A percentile compares a stretch with the other conserved stretches of the same genome.
Conservation (phyloP, 306 rosid species). For the Lathyrus tuberosus region DNA sequence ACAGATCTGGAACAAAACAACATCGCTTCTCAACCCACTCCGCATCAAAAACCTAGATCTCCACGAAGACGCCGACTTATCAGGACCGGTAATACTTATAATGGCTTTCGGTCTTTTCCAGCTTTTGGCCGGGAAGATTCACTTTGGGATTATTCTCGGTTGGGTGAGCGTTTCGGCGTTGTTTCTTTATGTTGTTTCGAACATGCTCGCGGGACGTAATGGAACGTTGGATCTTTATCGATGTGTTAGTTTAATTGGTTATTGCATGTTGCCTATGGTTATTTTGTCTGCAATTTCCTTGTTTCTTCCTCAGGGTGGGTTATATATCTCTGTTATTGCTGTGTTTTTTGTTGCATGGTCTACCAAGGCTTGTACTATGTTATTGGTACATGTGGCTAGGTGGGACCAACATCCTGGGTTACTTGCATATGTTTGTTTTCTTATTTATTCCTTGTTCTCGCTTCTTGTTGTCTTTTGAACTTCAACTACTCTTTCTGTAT, state of each 20-base stretch:
- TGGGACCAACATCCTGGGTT: slow-evolving; percentile 45
- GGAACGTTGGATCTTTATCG: slow-evolving; percentile 40
- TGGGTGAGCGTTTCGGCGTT: slow-evolving; percentile 40
- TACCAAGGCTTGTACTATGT: slow-evolving; percentile 32
- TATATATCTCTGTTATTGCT: slow-evolving; percentile 1
- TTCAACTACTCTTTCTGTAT: no score
- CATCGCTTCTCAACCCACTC: slow-evolving; percentile 37
- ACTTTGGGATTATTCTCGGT: slow-evolving; percentile 41
- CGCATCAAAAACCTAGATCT: slow-evolving; percentile 8
- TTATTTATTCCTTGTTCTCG: slow-evolving; percentile 36
- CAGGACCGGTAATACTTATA: slow-evolving; percentile 31
- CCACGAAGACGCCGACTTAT: slow-evolving; percentile 36
- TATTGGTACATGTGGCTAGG: slow-evolving; percentile 27
- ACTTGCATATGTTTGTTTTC: slow-evolving; percentile 43
- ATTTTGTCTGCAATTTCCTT: slow-evolving; percentile 39
- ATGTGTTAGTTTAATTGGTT: slow-evolving; percentile 43
- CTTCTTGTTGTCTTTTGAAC: slow-evolving; percentile 41
- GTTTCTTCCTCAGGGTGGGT: slow-evolving; percentile 43
- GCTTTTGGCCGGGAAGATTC: slow-evolving; percentile 46
- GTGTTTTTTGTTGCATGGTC: slow-evolving; percentile 41
- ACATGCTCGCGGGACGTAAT: slow-evolving; percentile 43
- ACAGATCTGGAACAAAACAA: slow-evolving; percentile 45
- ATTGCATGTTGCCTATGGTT: slow-evolving; percentile 45
- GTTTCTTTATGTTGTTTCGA: slow-evolving; percentile 40
- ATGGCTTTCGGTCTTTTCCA: slow-evolving; percentile 42